Percentiles rank a stretch among this genome's conserved stretches.
Evolutionary conservation across 306 rosid genomes (phyloP).

Genomic region (Rosa rugosa): DNA sequence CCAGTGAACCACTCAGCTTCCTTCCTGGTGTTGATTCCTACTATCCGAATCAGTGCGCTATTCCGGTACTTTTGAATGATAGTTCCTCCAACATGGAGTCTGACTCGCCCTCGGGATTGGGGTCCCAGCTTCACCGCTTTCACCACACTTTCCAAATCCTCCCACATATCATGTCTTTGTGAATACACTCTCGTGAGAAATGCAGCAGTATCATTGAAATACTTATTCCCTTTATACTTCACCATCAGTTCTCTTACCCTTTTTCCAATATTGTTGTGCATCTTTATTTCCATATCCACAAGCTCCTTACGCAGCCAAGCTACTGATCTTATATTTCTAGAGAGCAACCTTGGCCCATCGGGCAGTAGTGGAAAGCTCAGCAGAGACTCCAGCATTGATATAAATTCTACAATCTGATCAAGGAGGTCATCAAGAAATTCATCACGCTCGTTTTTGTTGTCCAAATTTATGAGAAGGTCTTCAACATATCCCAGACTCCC

Average conservation of each 20-base stretch:
- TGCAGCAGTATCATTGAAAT: background rate
- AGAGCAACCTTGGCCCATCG: background rate
- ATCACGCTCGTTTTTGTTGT: background rate
- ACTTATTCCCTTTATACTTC: background rate
- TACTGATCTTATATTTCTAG: background rate
- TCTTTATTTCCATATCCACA: background rate
- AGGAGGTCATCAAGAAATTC: background rate
- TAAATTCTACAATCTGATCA: too few relatives aligned
- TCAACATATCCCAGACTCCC: background rate
- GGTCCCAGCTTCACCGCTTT: background rate
- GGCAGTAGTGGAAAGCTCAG: background rate
- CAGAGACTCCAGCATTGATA: background rate
- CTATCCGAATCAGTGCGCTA: constrained; percentile 70
- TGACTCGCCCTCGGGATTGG: background rate
- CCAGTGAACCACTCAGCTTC: constrained; percentile 84
- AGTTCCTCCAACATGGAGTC: constrained; percentile 75
- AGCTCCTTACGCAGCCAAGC: background rate
- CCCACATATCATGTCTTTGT: background rate
- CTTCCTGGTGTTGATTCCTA: constrained; percentile 83
- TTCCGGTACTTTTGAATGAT: constrained; percentile 79
- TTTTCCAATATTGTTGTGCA: background rate
- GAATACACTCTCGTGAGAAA: background rate
- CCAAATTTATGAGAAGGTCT: background rate
- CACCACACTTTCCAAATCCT: background rate
- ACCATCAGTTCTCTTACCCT: background rate